Evolutionary conservation across 805 yeast genomes (phyloP).

Genomic region (Cyberlindnera lachancei): DNA sequence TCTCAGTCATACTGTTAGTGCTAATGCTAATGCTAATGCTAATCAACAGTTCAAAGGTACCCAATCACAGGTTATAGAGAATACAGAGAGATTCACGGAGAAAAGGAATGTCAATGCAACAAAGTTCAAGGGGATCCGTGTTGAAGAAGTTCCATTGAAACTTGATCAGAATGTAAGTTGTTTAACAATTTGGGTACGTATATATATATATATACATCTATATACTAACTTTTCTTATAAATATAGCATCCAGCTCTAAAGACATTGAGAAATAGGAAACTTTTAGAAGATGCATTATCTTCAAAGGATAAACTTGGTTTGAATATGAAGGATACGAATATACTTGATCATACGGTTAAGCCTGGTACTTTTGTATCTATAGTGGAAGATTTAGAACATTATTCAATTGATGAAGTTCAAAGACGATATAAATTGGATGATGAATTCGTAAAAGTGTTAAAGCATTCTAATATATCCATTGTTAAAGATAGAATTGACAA

Average conservation of each 20-base stretch:
- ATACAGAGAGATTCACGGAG: no score
- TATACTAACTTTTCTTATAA: background rate
- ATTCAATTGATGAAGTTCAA: constrained; percentile 8
- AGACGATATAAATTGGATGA: constrained; percentile 9
- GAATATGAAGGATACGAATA: constrained; percentile 1
- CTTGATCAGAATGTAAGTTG: constrained; percentile 10
- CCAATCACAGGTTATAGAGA: no score
- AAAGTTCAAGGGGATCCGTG: constrained; percentile 13
- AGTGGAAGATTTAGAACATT: constrained; percentile 13
- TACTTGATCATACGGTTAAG: constrained; percentile 3
- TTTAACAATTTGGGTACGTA: background rate
- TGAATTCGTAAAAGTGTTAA: constrained; percentile 1
- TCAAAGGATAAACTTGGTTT: no score
- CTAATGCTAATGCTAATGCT: no score
- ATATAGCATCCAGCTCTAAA: constrained; percentile 13
- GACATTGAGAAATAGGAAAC: constrained; percentile 11
- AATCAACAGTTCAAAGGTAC: no score
- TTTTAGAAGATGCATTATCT: constrained; percentile 8
- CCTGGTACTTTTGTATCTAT: constrained; percentile 16
- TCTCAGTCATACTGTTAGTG: no score
- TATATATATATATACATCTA: background rate
- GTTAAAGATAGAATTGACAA: constrained; percentile 4
- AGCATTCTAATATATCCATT: constrained; percentile 1
- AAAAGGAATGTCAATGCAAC: constrained; percentile 7
- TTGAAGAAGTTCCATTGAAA: constrained; percentile 13